Base-by-base conservation (phyloP, 1,139 yeast genomes). In the Debaryomyces sp. region DNA sequence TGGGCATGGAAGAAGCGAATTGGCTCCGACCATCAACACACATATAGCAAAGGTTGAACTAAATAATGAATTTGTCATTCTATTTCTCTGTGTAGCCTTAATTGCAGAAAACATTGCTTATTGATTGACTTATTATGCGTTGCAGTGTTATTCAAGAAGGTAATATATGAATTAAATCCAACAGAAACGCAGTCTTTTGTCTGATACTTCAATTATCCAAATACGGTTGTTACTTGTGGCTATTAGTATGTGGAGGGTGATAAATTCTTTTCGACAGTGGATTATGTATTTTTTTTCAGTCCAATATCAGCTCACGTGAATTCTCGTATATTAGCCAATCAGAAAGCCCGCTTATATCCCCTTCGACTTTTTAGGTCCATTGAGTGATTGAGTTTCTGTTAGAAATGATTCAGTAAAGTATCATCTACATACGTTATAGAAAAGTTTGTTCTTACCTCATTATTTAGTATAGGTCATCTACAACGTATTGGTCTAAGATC, bases 41-140 rank as follows among this genome's bases (percentile, higher is more conserved):
- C 94, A 87, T 27, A 87, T 82, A 32, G 87, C 79, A 58, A 86
- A 85, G 0, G 94, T 87, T n/a, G 91, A 82, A 29, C 86, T 81
- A 67, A 87, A 87, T 51, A 87, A 75, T 24, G 90, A 85, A 49
- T 81, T 79, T 27, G 90, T 85, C 49, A 86, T 71, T 54, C 71
- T 70, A 50, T 76, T 75, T 61, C 88, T 75, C 48, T 77, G 77
- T 5, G 82, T 73, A 27, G 89, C 87, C 65, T 74, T 80, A 53
- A 82, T 71, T 57, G 60, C 53, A 39, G 54, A 51, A 51, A 63
- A 60, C 69, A 66, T 66, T 26, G 17, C 17, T 6, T 18, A n/a
- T 35, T 35, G 26, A n/a, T 32, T 7, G 10, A 8, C n/a, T 32
- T 35, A 10, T 10, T 26, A 21, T 38, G 18, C 15, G 22, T 5